phyloP scores from a whole-genome alignment of 768 basidiomycete species.

The Kwoniella sp. region DNA sequence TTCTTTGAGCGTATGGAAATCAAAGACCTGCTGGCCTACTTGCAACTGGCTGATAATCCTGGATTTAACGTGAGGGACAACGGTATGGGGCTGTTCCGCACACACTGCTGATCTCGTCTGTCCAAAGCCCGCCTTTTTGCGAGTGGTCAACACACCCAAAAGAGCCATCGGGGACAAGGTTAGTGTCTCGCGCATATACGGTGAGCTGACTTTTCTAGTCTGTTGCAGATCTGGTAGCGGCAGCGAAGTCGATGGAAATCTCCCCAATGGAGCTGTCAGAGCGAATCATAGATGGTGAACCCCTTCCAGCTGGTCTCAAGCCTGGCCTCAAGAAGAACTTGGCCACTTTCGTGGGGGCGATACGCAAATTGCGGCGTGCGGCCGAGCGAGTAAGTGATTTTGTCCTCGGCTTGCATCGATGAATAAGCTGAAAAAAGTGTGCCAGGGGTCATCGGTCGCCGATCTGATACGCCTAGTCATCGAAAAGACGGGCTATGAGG shows the following conservation, averaged over 20 bases:
- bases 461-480: constrained; percentile 62
- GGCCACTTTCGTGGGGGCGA: constrained; percentile 58
- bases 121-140: constrained; percentile 63
- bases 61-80: constrained; percentile 41
- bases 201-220: constrained; percentile 53
- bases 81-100: too few relatives aligned
- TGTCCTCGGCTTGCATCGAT: background rate
- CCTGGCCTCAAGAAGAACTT: constrained; percentile 65
- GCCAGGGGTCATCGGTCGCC: constrained; percentile 60
- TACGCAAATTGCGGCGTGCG: constrained; percentile 57
- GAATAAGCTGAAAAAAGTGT: background rate
- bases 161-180: constrained; percentile 77
- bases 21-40: constrained; percentile 74
- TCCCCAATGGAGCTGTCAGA: constrained; percentile 62
- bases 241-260: constrained; percentile 57
- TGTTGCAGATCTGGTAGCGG: constrained; percentile 58
- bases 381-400: constrained; percentile 56
- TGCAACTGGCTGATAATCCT: constrained; percentile 72
- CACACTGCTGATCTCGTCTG: constrained; percentile 15
- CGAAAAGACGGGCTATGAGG: constrained; percentile 62
- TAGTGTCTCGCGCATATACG: background rate
- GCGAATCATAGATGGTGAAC: constrained; percentile 60
- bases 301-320: constrained; percentile 60
- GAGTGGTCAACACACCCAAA: constrained; percentile 69
- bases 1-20: constrained; percentile 83